phyloP scores from a whole-genome alignment of 176 grass and related monocot species.

The Calamus simplicifolius region DNA sequence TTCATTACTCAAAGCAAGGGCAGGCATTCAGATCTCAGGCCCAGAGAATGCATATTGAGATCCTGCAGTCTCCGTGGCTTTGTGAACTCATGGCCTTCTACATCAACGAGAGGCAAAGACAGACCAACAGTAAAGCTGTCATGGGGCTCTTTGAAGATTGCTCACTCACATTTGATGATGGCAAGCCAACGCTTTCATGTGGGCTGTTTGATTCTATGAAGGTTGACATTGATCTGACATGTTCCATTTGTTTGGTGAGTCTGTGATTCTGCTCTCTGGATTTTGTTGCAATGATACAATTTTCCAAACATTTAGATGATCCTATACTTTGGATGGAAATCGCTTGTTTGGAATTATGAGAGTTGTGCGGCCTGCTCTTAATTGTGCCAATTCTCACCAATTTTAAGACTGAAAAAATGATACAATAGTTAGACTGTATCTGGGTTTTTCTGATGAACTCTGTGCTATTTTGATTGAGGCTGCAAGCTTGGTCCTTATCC shows the following conservation, averaged over 20 bases:
- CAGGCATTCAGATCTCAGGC: constrained; percentile 82
- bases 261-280: background rate
- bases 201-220: constrained; percentile 63
- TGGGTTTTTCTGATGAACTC: too few relatives aligned
- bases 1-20: constrained; percentile 92
- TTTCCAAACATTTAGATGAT: too few relatives aligned
- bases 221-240: constrained; percentile 76
- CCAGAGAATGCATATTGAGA: constrained; percentile 80
- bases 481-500: too few relatives aligned
- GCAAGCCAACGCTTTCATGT: constrained; percentile 59
- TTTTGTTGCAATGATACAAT: too few relatives aligned
- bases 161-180: constrained; percentile 54
- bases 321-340: too few relatives aligned
- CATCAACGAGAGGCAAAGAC: constrained; percentile 61
- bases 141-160: constrained; percentile 71
- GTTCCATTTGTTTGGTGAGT: constrained; percentile 87
- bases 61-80: constrained; percentile 90
- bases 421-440: too few relatives aligned
- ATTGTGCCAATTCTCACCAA: too few relatives aligned
- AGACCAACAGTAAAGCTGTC: constrained; percentile 25
- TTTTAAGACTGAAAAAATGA: too few relatives aligned
- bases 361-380: too few relatives aligned
- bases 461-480: too few relatives aligned
- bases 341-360: too few relatives aligned
- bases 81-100: constrained; percentile 84